Evolutionary conservation across 805 yeast genomes (phyloP).

Genomic region (Candida anglica): DNA sequence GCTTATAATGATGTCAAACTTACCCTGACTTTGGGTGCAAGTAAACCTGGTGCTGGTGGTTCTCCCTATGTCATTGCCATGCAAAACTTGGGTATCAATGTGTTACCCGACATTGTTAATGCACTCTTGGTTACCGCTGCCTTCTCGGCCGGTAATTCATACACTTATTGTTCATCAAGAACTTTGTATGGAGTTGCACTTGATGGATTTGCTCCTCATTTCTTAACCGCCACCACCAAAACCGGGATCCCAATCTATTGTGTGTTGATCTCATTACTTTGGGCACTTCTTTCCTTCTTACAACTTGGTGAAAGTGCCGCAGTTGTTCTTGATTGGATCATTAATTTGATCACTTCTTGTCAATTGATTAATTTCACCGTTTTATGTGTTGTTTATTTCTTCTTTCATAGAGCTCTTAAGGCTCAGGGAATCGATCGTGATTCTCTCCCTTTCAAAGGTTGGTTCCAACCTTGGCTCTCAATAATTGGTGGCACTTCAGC

Average conservation of each 20-base stretch:
- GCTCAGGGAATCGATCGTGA: slow-evolving; percentile 56
- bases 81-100: slow-evolving; percentile 42
- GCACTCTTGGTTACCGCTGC: slow-evolving; percentile 40
- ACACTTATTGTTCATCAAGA: slow-evolving; percentile 45
- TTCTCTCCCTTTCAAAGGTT: slow-evolving; percentile 43
- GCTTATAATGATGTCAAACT: slow-evolving; percentile 65
- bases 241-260: slow-evolving; percentile 46
- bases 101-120: slow-evolving; percentile 44
- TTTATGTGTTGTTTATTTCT: slow-evolving; percentile 50
- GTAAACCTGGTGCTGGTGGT: slow-evolving; percentile 61
- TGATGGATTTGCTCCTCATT: slow-evolving; percentile 43
- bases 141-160: slow-evolving; percentile 48
- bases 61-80: slow-evolving; percentile 49
- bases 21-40: slow-evolving; percentile 50
- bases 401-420: slow-evolving; percentile 55
- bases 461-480: slow-evolving; percentile 31
- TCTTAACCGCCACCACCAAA: slow-evolving; percentile 41
- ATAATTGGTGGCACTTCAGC: slow-evolving; percentile 24
- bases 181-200: slow-evolving; percentile 44
- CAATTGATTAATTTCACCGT: slow-evolving; percentile 26
- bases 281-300: slow-evolving; percentile 63
- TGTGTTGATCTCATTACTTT: slow-evolving; percentile 38
- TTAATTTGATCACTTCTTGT: slow-evolving; percentile 28
- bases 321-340: slow-evolving; percentile 30
- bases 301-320: slow-evolving; percentile 42